Conservation (phyloP, 495 filamentous ascomycete species). For the Friedmanniomyces endolithicus region DNA sequence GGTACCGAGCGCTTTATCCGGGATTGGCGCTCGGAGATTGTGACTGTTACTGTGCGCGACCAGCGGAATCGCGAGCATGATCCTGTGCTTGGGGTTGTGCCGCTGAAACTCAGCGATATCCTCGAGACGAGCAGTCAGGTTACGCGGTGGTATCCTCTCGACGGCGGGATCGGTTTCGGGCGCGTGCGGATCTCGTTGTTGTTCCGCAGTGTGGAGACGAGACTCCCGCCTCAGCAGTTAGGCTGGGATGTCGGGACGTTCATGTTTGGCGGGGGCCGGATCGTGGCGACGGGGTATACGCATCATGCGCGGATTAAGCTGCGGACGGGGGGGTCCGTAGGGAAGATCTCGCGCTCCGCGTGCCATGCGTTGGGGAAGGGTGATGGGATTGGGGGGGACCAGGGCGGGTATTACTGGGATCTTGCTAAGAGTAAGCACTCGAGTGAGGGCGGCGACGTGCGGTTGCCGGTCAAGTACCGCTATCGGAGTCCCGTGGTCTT, state of each 20-base stretch:
- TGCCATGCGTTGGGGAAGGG: conserved; percentile 46
- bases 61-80: conserved; percentile 82
- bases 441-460: conserved; percentile 44
- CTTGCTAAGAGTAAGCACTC: conserved; percentile 36
- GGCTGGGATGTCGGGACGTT: conserved; percentile 93
- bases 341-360: conserved; percentile 48
- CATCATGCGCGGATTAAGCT: conserved; percentile 55
- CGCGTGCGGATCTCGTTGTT: conserved; percentile 80
- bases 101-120: conserved; percentile 73
- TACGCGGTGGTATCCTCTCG: conserved; percentile 54
- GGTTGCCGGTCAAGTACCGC: conserved; percentile 75
- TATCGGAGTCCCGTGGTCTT: conserved; percentile 82
- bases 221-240: conserved; percentile 65
- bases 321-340: conserved; percentile 73
- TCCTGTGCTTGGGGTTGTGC: conserved; percentile 82
- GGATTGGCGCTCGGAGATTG: conserved; percentile 78
- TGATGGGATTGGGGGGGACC: conserved; percentile 22
- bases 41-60: conserved; percentile 80
- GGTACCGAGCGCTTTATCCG: conserved; percentile 90
- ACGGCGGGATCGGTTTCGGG: conserved; percentile 67
- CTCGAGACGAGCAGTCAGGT: conserved; percentile 76
- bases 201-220: conserved; percentile 74
- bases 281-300: conserved; percentile 48
- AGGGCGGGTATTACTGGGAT: conserved; percentile 49
- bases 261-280: conserved; percentile 59